Percentiles rank a stretch among this genome's conserved stretches.
Conservation (phyloP, 2,329 filamentous ascomycete genomes). For the Fusarium sp. region DNA sequence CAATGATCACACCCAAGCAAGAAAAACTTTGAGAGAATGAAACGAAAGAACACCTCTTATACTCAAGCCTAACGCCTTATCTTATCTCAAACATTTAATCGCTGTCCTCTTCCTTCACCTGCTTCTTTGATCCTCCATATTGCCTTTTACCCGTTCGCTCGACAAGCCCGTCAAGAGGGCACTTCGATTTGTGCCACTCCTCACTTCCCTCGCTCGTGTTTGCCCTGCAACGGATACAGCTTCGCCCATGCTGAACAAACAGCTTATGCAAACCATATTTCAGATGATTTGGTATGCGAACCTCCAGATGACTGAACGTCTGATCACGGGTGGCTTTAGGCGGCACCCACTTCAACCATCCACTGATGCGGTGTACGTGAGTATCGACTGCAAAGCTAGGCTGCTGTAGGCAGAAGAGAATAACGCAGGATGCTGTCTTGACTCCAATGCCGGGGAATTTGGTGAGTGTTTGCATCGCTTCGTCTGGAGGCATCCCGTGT, state of each 20-base stretch:
- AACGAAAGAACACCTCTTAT: neutral
- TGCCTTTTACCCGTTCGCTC: slow-evolving; percentile 42
- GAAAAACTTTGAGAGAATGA: neutral
- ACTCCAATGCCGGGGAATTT: slow-evolving; percentile 46
- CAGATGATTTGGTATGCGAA: slow-evolving; percentile 42
- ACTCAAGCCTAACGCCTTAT: neutral
- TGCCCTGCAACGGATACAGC: slow-evolving; percentile 42
- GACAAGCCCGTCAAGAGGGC: slow-evolving; percentile 42
- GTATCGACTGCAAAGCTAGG: slow-evolving; percentile 47
- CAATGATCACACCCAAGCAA: neutral
- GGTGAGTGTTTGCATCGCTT: slow-evolving; percentile 44
- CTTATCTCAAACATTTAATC: slow-evolving; percentile 20
- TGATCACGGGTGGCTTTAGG: slow-evolving; percentile 44
- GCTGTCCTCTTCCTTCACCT: slow-evolving; percentile 29
- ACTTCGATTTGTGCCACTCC: slow-evolving; percentile 40
- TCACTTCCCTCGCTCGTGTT: slow-evolving; percentile 46
- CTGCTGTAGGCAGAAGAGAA: slow-evolving; percentile 44
- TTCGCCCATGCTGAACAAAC: slow-evolving; percentile 44
- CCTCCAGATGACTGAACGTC: slow-evolving; percentile 44
- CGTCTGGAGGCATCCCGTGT: slow-evolving; percentile 44
- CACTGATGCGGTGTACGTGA: slow-evolving; percentile 43
- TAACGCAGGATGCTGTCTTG: slow-evolving; percentile 46
- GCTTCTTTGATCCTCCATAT: slow-evolving; percentile 30
- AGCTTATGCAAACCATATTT: slow-evolving; percentile 46
- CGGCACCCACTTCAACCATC: slow-evolving; percentile 46